Percentiles rank a stretch among this genome's conserved stretches.
phyloP scores from a whole-genome alignment of 2,329 filamentous ascomycete species.

The Thelonectria rubi region DNA sequence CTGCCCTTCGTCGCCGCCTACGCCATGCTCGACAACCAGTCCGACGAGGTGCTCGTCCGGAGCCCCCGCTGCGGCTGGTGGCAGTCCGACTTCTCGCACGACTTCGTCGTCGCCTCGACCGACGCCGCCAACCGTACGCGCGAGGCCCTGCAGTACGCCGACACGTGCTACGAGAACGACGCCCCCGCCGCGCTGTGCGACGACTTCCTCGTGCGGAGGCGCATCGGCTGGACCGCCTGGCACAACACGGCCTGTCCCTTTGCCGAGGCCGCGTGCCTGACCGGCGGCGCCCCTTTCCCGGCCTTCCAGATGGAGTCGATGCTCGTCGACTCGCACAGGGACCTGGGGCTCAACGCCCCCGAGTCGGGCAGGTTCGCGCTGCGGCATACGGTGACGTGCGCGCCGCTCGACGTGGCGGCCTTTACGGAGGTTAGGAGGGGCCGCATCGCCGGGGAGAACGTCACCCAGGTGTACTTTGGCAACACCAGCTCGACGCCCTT shows the following conservation, averaged over 20 bases:
- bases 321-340: constrained; percentile 6
- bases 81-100: not conserved
- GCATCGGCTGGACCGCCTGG: not conserved
- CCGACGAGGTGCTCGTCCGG: constrained; percentile 2
- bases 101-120: constrained; percentile 8
- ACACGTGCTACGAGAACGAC: constrained; percentile 8
- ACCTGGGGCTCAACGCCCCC: constrained; percentile 10
- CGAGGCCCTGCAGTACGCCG: constrained; percentile 11
- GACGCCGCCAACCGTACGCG: constrained; percentile 7
- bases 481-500: not conserved
- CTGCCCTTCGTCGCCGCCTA: constrained; percentile 10
- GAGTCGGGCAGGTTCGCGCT: constrained; percentile 1
- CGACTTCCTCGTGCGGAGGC: constrained; percentile 1
- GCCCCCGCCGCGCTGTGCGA: constrained; percentile 1
- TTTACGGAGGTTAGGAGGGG: not conserved
- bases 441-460: not conserved
- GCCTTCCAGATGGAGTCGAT: constrained; percentile 12
- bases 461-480: constrained; percentile 11
- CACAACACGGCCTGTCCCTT: constrained; percentile 7
- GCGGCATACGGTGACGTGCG: constrained; percentile 1
- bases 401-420: constrained; percentile 4
- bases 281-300: not conserved
- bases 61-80: constrained; percentile 10
- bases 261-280: not conserved
- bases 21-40: constrained; percentile 7